phyloP scores from a whole-genome alignment of 352 stramenopile genomes.

The Phytophthora kernoviae region DNA sequence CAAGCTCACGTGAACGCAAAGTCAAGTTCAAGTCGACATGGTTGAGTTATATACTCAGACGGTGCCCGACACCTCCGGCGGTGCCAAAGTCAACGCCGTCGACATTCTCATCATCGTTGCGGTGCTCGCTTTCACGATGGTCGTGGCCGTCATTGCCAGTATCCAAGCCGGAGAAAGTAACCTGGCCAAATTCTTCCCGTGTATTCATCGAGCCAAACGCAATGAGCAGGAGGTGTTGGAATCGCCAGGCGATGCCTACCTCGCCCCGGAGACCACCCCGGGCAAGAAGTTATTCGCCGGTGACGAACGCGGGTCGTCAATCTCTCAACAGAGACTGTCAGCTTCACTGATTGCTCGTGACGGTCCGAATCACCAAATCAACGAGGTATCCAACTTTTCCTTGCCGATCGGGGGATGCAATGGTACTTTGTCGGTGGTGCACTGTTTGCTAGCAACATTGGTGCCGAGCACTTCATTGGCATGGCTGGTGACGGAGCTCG shows the following conservation, averaged over 20 bases:
- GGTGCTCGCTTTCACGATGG: constrained; percentile 39
- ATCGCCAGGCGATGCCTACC: constrained; percentile 31
- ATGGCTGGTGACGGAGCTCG: constrained; percentile 67
- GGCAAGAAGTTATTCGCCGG: constrained; percentile 31
- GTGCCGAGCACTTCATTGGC: constrained; percentile 71
- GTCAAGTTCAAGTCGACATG: constrained; percentile 20
- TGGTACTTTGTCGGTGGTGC: constrained; percentile 69
- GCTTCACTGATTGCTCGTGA: constrained; percentile 40
- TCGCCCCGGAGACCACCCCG: constrained; percentile 27
- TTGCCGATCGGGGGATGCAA: constrained; percentile 69
- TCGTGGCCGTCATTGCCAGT: constrained; percentile 40
- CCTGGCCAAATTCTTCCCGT: constrained; percentile 42
- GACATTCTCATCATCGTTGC: constrained; percentile 42
- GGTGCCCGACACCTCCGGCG: constrained; percentile 34
- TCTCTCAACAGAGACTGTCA: constrained; percentile 24
- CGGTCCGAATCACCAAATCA: constrained; percentile 26
- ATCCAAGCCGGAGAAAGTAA: constrained; percentile 43
- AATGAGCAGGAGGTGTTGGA: constrained; percentile 13
- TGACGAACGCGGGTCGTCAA: constrained; percentile 32
- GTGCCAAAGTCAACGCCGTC: constrained; percentile 35
- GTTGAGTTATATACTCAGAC: constrained; percentile 35
- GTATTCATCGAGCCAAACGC: constrained; percentile 31
- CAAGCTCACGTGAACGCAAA: neutral
- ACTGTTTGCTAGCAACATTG: constrained; percentile 73
- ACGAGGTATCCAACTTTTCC: constrained; percentile 64